Evolutionary conservation across 352 stramenopile species (phyloP).

Genomic region (Globisporangium irregulare): DNA sequence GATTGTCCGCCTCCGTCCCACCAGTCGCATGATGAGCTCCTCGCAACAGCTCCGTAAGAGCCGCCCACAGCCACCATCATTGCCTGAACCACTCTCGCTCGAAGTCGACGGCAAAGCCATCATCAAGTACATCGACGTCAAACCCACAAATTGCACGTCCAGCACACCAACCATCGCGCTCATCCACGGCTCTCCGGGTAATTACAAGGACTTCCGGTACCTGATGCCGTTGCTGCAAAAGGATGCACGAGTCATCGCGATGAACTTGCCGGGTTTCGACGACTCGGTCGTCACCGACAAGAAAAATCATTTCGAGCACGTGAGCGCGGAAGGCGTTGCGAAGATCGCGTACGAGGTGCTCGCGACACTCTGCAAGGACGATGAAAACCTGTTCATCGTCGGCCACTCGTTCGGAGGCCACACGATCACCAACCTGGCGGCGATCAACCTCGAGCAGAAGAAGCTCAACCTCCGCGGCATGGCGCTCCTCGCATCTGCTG

Average conservation of each 20-base stretch:
- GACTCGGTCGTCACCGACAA: constrained; percentile 24
- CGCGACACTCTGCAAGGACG: constrained; percentile 17
- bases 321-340: constrained; percentile 16
- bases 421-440: constrained; percentile 39
- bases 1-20: neutral
- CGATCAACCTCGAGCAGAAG: constrained; percentile 14
- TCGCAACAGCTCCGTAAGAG: constrained; percentile 1
- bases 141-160: neutral
- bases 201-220: constrained; percentile 61
- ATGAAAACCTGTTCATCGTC: constrained; percentile 44
- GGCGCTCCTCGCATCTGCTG: constrained; percentile 23
- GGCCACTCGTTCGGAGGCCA: constrained; percentile 71
- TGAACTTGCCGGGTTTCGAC: constrained; percentile 66
- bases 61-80: constrained; percentile 5
- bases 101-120: constrained; percentile 34
- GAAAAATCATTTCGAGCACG: constrained; percentile 22
- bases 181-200: constrained; percentile 61
- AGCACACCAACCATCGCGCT: constrained; percentile 26
- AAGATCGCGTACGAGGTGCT: constrained; percentile 25
- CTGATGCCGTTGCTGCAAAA: constrained; percentile 47
- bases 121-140: constrained; percentile 43
- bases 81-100: constrained; percentile 26
- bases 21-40: neutral
- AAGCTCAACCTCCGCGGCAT: constrained; percentile 24
- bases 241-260: constrained; percentile 38